Evolutionary conservation across 2,329 filamentous ascomycete species (phyloP).

Genomic region (Sporothrix luriei): DNA sequence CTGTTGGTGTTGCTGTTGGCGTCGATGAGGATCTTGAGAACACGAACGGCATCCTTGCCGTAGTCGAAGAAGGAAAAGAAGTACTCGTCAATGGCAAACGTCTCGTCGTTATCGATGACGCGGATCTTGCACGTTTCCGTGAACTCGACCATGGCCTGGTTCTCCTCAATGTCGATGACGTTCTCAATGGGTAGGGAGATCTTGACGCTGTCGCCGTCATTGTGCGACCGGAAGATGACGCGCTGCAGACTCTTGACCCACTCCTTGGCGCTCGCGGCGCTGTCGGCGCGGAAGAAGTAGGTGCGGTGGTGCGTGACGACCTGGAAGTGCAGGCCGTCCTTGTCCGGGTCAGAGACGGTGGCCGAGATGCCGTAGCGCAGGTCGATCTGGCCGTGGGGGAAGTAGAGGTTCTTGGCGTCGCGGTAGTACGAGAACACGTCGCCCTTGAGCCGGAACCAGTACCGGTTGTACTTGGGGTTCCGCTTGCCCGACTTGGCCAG

Average conservation of each 20-base stretch:
- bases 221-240: slow-evolving; percentile 93
- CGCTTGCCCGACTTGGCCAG: slow-evolving; percentile 85
- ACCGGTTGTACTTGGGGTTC: slow-evolving; percentile 83
- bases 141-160: slow-evolving; percentile 78
- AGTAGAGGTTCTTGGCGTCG: slow-evolving; percentile 83
- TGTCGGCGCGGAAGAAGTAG: slow-evolving; percentile 89
- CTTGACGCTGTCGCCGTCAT: slow-evolving; percentile 96
- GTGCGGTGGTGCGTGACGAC: slow-evolving; percentile 80
- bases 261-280: slow-evolving; percentile 82
- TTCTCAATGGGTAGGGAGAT: slow-evolving; percentile 88
- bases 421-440: slow-evolving; percentile 90
- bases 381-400: slow-evolving; percentile 88
- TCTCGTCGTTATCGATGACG: slow-evolving; percentile 91
- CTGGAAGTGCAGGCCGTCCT: slow-evolving; percentile 74
- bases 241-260: slow-evolving; percentile 95
- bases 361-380: slow-evolving; percentile 89
- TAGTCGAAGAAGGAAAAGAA: slow-evolving; percentile 95
- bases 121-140: slow-evolving; percentile 92
- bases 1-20: slow-evolving; percentile 50
- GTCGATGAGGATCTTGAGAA: slow-evolving; percentile 72
- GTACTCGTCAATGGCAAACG: slow-evolving; percentile 95
- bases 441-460: slow-evolving; percentile 91
- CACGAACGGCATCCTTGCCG: slow-evolving; percentile 78
- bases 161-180: slow-evolving; percentile 89
- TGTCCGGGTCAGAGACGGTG: slow-evolving; percentile 64